Evolutionary conservation across 1,139 yeast species (phyloP).

Genomic region (Kodamaea anthophila): DNA sequence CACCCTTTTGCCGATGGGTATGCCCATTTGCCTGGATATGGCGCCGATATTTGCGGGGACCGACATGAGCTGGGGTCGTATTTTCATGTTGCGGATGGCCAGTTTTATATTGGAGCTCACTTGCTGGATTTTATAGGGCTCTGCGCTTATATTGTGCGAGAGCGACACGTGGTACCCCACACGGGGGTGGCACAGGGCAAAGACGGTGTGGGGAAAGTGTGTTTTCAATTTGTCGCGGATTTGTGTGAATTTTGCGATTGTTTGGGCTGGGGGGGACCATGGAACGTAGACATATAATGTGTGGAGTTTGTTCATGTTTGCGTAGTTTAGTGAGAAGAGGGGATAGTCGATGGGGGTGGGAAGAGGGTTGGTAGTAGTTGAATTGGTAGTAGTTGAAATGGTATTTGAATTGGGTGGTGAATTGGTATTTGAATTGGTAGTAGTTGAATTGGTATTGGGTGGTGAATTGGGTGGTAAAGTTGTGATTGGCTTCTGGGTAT

Average conservation of each 20-base stretch:
- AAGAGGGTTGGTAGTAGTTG: slow-evolving; percentile 1
- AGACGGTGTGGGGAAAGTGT: neutral
- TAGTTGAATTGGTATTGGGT: too few relatives aligned
- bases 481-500: too few relatives aligned
- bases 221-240: neutral
- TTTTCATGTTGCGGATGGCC: slow-evolving; percentile 6
- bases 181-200: neutral
- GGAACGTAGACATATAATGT: slow-evolving; percentile 14
- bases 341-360: slow-evolving; percentile 4
- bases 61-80: slow-evolving; percentile 4
- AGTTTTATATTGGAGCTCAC: slow-evolving; percentile 8
- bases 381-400: too few relatives aligned
- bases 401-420: too few relatives aligned
- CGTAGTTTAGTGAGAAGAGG: slow-evolving; percentile 13
- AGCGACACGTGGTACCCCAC: slow-evolving; percentile 14
- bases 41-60: slow-evolving; percentile 5
- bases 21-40: slow-evolving; percentile 7
- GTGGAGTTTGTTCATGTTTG: slow-evolving; percentile 8
- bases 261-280: slow-evolving; percentile 10
- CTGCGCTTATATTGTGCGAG: slow-evolving; percentile 12
- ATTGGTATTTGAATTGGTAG: too few relatives aligned
- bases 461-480: too few relatives aligned
- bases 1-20: too few relatives aligned
- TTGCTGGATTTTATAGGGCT: slow-evolving; percentile 9
- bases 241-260: neutral